Conservation (phyloP, 2,329 filamentous ascomycete genomes). For the Rasamsonia emersonii region DNA sequence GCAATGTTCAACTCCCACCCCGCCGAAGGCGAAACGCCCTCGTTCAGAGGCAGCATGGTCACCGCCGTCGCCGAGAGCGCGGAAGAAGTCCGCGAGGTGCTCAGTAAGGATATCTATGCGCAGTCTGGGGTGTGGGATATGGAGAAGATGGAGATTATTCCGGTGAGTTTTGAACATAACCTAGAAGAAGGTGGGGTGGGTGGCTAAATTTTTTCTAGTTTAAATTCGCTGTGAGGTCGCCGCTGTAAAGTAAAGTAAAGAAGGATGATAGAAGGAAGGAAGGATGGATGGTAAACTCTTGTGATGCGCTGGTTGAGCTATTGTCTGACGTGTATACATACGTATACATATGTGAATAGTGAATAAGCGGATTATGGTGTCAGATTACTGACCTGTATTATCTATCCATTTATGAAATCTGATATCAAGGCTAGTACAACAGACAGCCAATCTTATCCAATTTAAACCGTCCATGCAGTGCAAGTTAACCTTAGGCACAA, state of each 20-base stretch:
- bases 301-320: too few species aligned
- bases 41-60: conserved; percentile 66
- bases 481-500: too few species aligned
- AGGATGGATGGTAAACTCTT: too few species aligned
- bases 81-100: conserved; percentile 58
- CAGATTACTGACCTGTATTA: too few species aligned
- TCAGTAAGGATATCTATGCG: conserved; percentile 67
- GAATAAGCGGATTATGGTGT: too few species aligned
- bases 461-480: too few species aligned
- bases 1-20: conserved; percentile 57
- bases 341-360: too few species aligned
- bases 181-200: not conserved
- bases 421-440: too few species aligned
- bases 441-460: too few species aligned
- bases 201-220: conserved; percentile 14
- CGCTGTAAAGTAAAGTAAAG: conserved; percentile 11
- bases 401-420: too few species aligned
- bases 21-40: conserved; percentile 50
- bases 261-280: too few species aligned
- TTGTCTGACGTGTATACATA: too few species aligned
- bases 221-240: conserved; percentile 22
- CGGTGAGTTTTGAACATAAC: conserved; percentile 18
- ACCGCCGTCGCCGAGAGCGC: conserved; percentile 57
- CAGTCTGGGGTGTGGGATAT: conserved; percentile 71
- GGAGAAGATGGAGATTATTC: conserved; percentile 47